Base-by-base conservation (phyloP, 179 eudicot genomes). In the Corrigiola litoralis region DNA sequence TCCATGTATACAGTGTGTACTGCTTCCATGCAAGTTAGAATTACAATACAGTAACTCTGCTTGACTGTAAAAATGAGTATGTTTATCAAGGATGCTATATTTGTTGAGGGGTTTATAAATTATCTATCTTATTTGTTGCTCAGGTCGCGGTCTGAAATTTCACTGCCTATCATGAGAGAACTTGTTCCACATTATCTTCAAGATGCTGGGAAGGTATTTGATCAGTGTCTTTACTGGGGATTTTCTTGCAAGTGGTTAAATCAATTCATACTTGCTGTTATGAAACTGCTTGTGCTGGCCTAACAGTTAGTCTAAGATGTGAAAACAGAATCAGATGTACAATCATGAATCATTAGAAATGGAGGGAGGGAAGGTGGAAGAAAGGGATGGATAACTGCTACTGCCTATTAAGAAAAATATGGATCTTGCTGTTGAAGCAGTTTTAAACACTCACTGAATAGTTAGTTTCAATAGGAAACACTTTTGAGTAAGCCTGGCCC, bases 111-210 rank as follows among this genome's bases (percentile, higher is more conserved):
- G n/a, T 7, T 38, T 38, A 7, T 21, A 62, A 70, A 44, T 33
- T 25, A 14, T 36, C 13, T 40, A 25, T 17, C 55, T 55, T n/a
- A 2, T 48, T 70, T 45, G 31, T 58, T 63, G 29, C 70, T 67
- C 87, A 95, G 99, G 89, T 79, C 84, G 47, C 75, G 92, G 75
- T 83, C 99, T 55, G 99, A 95, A 64, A 86, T 95, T 38, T 84
- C 92, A 25, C 69, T 95, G 64, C 99, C 97, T 25, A 82, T 95
- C 32, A 85, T 95, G 88, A 86, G 70, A 70, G 99, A 95, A 77
- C 86, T 91, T 78, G 87, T 91, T 69, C 97, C 97, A 25, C 99
- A 95, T 77, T 95, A 95, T 88, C 96, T 95, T 73, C 99, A 95
- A 76, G 99, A 95, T 67, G 73, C 81, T 63, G 87, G 88, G 72